These are phyloP conservation scores for Guadua angustifolia DNA, from an alignment of 176 grass and related monocot species.

Conservation along the genomic window DNA sequence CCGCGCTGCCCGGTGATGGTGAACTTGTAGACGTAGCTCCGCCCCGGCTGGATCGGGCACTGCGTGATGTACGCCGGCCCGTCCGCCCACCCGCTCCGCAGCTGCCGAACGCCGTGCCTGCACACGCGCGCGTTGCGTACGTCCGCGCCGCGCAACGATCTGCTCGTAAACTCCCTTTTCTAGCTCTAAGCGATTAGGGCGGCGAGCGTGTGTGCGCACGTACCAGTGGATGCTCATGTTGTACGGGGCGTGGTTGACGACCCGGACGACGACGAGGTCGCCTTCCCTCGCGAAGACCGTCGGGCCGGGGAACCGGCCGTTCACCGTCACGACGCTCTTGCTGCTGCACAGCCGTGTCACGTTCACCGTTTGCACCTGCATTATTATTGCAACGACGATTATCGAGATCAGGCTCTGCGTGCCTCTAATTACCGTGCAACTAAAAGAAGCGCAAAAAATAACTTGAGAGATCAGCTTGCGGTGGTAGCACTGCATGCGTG, in stretches of 20 bases:
- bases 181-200: too few species aligned
- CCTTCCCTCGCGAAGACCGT: conserved; percentile 70
- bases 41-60: conserved; percentile 74
- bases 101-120: conserved; percentile 81
- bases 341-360: conserved; percentile 73
- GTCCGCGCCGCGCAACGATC: background rate
- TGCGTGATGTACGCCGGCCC: conserved; percentile 88
- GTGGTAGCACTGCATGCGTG: background rate
- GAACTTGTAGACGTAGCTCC: conserved; percentile 86
- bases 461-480: background rate
- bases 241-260: conserved; percentile 71
- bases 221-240: conserved; percentile 88
- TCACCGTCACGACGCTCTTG: conserved; percentile 81
- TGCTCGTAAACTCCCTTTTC: too few species aligned
- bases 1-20: conserved; percentile 77
- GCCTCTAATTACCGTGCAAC: background rate
- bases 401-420: background rate
- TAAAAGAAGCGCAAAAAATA: background rate
- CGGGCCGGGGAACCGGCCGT: conserved; percentile 75
- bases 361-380: conserved; percentile 69
- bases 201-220: too few species aligned
- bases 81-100: conserved; percentile 78
- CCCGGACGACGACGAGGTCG: conserved; percentile 67
- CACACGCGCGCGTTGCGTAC: background rate
- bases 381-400: background rate